These are phyloP conservation scores for Bipolaris victoriae DNA, from an alignment of 2,329 filamentous ascomycete species.

Conservation along the genomic window DNA sequence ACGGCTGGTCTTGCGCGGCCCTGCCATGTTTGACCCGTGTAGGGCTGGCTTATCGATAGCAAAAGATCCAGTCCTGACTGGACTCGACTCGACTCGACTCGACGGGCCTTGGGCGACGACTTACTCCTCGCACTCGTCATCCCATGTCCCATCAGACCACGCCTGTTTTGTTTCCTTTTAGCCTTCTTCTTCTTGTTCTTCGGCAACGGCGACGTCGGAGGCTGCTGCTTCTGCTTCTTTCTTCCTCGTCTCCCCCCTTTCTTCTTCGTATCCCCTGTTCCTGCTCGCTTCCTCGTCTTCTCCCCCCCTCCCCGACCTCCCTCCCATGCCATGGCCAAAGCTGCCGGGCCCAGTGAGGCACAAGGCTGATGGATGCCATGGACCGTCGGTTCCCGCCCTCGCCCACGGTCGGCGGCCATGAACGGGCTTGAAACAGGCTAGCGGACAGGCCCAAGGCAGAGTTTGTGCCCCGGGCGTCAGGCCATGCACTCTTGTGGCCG, in stretches of 20 bases:
- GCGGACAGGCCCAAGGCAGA: constrained; percentile 7
- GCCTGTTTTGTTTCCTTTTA: not conserved
- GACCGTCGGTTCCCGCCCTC: constrained; percentile 3
- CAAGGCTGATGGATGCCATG: not conserved
- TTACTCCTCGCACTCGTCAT: not conserved
- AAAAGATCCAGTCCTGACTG: too few relatives aligned
- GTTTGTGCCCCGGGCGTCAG: not conserved
- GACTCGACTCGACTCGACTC: too few relatives aligned
- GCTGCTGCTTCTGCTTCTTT: too few relatives aligned
- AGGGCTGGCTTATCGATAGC: constrained; percentile 17
- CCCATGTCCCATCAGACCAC: not conserved
- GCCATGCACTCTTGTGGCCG: not conserved
- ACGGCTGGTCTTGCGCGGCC: not conserved
- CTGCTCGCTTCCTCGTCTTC: too few relatives aligned
- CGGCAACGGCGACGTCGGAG: too few relatives aligned
- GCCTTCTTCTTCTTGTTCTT: too few relatives aligned
- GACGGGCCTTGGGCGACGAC: too few relatives aligned
- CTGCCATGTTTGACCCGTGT: not conserved
- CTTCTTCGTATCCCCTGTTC: too few relatives aligned
- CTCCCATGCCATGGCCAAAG: too few relatives aligned
- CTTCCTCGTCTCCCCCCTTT: too few relatives aligned
- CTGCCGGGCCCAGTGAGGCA: not conserved
- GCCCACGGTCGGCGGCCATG: constrained; percentile 1
- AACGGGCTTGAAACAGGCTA: constrained; percentile 27
- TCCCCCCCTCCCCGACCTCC: too few relatives aligned